Evolutionary conservation across 139 green algal genomes (phyloP), one percentile per base, ranked within the genome.

Genomic region (Marvania coccoides): DNA sequence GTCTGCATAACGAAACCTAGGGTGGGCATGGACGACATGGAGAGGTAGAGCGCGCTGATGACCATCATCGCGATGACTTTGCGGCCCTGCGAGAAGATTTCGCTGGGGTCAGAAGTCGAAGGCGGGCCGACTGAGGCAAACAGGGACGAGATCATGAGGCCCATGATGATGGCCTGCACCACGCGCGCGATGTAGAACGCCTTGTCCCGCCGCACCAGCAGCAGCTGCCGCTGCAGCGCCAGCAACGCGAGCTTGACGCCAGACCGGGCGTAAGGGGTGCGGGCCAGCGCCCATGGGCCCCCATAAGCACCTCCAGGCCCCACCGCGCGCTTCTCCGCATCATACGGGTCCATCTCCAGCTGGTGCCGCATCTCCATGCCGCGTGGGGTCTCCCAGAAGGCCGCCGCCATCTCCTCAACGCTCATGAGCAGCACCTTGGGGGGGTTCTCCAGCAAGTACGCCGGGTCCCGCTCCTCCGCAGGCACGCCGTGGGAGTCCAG

Each of bases 1-100:
- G 58, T 81, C 15, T 56, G 53, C 47, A 90, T 69, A 28, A 74
- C 77, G 40, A 83, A 70, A n/a, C 60, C 69, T 13, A 90, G 57
- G 66, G 83, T 38, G 4, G 68, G 68, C 68, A 59, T 75, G 37
- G 46, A 69, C 42, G 34, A 57, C 71, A 85, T 81, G 35, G 53
- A 61, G 12, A 87, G 47, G 38, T 82, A 80, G 53, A 85, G 79
- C 34, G 81, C 70, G n/a, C 51, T 67, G 33, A 89, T 63, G 57
- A 83, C 81, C 19, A 38, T 57, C 19, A 89, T 66, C 1, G 78
- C 75, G 47, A 85, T 73, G 56, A 74, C 77, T 38, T 55, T 73
- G 48, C 77, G 64, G 12, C 73, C 71, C 1, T 76, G 57, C 8
- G n/a, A 29, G 0, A 78, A n/a, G 2, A 46, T 76, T 7, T 72